phyloP scores from a whole-genome alignment of 306 rosid species.

The Cucumis hystrix region DNA sequence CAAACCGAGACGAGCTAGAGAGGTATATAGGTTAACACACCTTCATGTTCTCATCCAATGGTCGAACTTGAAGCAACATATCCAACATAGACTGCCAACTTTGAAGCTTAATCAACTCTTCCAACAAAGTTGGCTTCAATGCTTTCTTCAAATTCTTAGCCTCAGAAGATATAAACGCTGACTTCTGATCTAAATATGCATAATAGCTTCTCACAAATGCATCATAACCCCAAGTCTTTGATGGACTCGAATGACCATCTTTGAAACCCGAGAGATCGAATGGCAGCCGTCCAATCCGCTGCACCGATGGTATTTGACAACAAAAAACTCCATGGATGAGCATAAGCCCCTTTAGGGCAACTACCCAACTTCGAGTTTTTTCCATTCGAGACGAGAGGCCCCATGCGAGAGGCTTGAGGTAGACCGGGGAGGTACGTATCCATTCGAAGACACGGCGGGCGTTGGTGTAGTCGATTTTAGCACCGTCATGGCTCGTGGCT shows the following conservation, averaged over 20 bases:
- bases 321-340: constrained; percentile 71
- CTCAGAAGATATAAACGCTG: constrained; percentile 15
- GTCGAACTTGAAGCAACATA: constrained; percentile 40
- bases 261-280: constrained; percentile 54
- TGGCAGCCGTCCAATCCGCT: constrained; percentile 47
- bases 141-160: neutral
- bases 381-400: constrained; percentile 40
- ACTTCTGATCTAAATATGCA: constrained; percentile 42
- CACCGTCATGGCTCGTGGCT: constrained; percentile 74
- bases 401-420: constrained; percentile 38
- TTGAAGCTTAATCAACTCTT: constrained; percentile 36
- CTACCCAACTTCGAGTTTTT: constrained; percentile 57
- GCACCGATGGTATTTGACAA: constrained; percentile 26
- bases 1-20: too few species aligned
- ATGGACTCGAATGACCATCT: constrained; percentile 14
- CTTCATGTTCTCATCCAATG: constrained; percentile 10
- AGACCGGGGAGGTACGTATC: constrained; percentile 48
- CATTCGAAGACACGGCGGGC: constrained; percentile 58
- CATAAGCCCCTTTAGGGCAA: constrained; percentile 78
- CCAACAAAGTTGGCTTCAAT: constrained; percentile 23
- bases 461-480: constrained; percentile 37
- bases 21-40: neutral
- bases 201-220: constrained; percentile 45
- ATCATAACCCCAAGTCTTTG: constrained; percentile 23
- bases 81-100: constrained; percentile 44